phyloP scores from a whole-genome alignment of 2,329 filamentous ascomycete genomes.

The Colletotrichum incanum region DNA sequence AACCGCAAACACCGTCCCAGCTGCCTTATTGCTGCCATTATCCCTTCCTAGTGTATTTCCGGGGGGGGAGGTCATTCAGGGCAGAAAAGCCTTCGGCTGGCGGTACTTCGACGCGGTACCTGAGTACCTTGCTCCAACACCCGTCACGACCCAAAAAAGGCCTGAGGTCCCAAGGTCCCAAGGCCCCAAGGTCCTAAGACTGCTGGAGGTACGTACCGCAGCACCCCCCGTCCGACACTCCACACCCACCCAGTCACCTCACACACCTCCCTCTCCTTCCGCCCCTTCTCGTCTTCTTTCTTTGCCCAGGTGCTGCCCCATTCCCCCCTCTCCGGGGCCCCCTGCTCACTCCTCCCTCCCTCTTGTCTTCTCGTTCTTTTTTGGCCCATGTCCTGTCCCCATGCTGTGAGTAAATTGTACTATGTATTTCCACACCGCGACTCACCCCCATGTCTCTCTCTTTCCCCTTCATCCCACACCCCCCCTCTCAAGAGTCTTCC shows the following conservation, averaged over 20 bases:
- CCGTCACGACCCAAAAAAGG: constrained; percentile 15
- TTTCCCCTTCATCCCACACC: neutral
- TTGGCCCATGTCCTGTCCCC: constrained; percentile 9
- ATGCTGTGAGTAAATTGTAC: constrained; percentile 39
- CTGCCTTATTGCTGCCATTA: neutral
- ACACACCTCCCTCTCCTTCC: constrained; percentile 11
- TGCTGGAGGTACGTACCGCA: neutral
- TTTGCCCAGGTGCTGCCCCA: constrained; percentile 7
- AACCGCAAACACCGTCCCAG: neutral
- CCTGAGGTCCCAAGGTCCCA: constrained; percentile 15
- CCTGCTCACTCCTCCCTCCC: constrained; percentile 35
- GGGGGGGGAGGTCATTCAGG: neutral
- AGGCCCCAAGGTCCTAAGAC: neutral
- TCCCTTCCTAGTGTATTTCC: neutral
- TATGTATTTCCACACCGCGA: constrained; percentile 42
- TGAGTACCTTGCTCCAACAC: constrained; percentile 18
- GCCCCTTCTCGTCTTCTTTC: neutral
- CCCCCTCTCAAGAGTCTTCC: constrained; percentile 1
- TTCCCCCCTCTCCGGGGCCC: constrained; percentile 24
- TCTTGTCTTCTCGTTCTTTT: constrained; percentile 29
- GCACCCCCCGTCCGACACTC: neutral
- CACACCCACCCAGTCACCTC: constrained; percentile 14
- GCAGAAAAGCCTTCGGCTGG: constrained; percentile 27
- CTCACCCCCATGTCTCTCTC: constrained; percentile 33
- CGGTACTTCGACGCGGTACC: constrained; percentile 29